phyloP scores from a whole-genome alignment of 352 stramenopile species.

The Thraustochytrium sp. region DNA sequence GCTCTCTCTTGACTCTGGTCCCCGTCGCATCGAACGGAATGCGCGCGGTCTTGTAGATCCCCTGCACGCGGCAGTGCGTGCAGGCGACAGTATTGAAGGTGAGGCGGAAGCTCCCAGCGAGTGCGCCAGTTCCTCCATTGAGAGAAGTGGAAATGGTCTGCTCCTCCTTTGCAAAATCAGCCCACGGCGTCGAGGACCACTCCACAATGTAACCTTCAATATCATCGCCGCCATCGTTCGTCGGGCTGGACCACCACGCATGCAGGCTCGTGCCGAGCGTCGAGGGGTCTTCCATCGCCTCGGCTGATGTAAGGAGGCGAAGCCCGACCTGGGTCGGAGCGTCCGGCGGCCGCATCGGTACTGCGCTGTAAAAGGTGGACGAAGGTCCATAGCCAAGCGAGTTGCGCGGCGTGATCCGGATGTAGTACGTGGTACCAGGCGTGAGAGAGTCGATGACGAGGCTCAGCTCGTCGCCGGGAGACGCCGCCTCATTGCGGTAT shows the following conservation, averaged over 20 bases:
- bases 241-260: constrained; percentile 72
- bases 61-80: not conserved
- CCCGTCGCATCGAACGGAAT: constrained; percentile 53
- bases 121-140: not conserved
- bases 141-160: constrained; percentile 60
- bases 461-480: constrained; percentile 54
- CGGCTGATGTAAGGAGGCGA: constrained; percentile 45
- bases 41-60: constrained; percentile 45
- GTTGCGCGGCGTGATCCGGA: constrained; percentile 82
- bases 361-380: constrained; percentile 63
- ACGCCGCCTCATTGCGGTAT: not conserved
- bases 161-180: constrained; percentile 58
- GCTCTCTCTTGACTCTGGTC: constrained; percentile 55
- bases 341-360: constrained; percentile 74
- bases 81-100: not conserved
- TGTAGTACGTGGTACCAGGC: constrained; percentile 77
- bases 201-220: constrained; percentile 85
- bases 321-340: constrained; percentile 67
- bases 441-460: constrained; percentile 71
- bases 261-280: constrained; percentile 67
- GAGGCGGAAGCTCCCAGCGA: not conserved
- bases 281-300: constrained; percentile 47
- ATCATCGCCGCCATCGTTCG: constrained; percentile 70
- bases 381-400: constrained; percentile 74
- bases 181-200: constrained; percentile 74